phyloP scores from a whole-genome alignment of 768 basidiomycete species.

The Brasilioporus rufonigricans region DNA sequence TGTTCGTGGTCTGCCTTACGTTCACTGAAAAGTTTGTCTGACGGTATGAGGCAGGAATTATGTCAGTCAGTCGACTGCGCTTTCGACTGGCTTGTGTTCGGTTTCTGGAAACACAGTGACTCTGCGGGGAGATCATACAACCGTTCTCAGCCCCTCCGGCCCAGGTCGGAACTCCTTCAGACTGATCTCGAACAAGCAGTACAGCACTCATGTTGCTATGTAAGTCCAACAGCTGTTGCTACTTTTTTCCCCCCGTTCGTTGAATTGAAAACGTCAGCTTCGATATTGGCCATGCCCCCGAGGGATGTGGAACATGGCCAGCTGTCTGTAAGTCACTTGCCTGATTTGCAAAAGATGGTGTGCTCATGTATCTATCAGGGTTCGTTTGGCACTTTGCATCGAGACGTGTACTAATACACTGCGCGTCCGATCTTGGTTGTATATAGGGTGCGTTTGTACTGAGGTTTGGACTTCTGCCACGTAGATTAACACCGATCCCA shows the following conservation, averaged over 20 bases:
- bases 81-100: conserved; percentile 54
- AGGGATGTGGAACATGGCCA: conserved; percentile 41
- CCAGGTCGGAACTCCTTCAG: conserved; percentile 39
- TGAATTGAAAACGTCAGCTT: conserved; percentile 19
- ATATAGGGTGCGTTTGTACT: conserved; percentile 24
- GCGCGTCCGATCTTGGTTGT: neutral
- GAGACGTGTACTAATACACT: neutral
- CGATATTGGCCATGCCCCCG: conserved; percentile 37
- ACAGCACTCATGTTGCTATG: conserved; percentile 35
- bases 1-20: conserved; percentile 15
- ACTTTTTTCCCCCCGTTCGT: too few species aligned
- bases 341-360: neutral
- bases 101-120: conserved; percentile 41
- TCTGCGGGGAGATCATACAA: conserved; percentile 33
- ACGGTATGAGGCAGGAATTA: conserved; percentile 36
- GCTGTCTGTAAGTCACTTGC: conserved; percentile 30
- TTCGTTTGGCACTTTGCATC: conserved; percentile 7
- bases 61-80: conserved; percentile 46
- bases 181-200: conserved; percentile 30
- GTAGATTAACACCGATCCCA: conserved; percentile 6
- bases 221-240: too few species aligned
- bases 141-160: conserved; percentile 28
- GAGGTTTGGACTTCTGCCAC: neutral
- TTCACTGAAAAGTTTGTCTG: neutral
- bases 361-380: conserved; percentile 20